phyloP scores from a whole-genome alignment of 257 asterid genomes.

The Fraxinus quadrangulata region DNA sequence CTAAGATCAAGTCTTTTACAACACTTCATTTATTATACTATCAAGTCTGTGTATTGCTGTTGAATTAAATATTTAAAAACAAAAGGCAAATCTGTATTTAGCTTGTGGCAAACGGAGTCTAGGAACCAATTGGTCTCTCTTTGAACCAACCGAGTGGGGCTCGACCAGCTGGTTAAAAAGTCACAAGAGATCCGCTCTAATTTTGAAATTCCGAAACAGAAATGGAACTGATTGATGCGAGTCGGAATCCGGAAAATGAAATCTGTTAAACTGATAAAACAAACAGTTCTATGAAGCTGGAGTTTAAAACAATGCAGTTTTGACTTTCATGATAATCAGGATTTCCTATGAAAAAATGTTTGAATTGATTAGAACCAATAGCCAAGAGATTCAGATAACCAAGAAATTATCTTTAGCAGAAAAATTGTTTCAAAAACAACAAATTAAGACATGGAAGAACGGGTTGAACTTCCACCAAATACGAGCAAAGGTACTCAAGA shows the following conservation, averaged over 20 bases:
- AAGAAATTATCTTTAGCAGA: neutral
- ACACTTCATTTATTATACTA: neutral
- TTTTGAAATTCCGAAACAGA: neutral
- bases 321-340: neutral
- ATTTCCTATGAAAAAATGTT: neutral
- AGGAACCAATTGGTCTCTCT: no score
- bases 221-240: neutral
- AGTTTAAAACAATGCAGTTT: neutral
- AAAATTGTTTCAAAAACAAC: neutral
- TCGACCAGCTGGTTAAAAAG: no score
- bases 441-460: slow-evolving; percentile 3
- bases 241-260: neutral
- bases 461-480: slow-evolving; percentile 9
- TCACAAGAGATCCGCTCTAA: neutral
- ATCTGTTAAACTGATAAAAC: neutral
- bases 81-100: neutral
- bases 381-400: neutral
- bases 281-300: neutral
- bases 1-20: neutral
- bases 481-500: neutral
- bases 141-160: no score
- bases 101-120: neutral
- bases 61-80: neutral
- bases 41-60: neutral
- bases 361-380: neutral